Base-by-base conservation (phyloP, 106 monocot species). In the Phalaenopsis aphrodite region DNA sequence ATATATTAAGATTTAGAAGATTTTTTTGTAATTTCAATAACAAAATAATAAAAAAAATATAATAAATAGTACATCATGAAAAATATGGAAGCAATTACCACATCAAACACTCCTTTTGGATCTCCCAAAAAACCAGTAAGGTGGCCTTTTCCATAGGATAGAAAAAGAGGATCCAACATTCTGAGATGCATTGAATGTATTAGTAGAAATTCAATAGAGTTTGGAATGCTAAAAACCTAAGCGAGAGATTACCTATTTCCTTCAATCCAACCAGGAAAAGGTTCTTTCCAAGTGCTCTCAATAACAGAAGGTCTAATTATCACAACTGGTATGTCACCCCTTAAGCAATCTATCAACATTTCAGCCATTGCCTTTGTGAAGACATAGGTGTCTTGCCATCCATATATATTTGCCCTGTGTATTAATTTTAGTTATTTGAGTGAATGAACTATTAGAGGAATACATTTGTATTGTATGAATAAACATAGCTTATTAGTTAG, bases 341-440 rank as follows among this genome's bases (percentile, higher is more conserved):
- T 84, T 83, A 87, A 84, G 85, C 84, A 86, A 69, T 90, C 85
- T 61, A 96, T 80, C 38, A 90, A 78, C 96, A 96, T 96, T 69
- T 96, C 96, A 5, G 88, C 96, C 96, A 96, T 96, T 4, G 96
- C 93, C 83, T 94, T 96, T 77, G 96, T 96, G 77, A 96, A 94
- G 38, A 83, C 87, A 85, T 96, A 96, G 0, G 91, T 94, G 55
- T 96, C 88, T 88, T 94, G 96, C 94, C 96, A 96, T 39, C 96
- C 96, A 82, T 88, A 80, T 24, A 80, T 82, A 38, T 30, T 96
- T 81, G 96, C 93, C 82, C 93, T 94, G 69, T 69, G 2, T 19
- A 81, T 11, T 5, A 49, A 24, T 55, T 71, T 12, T 49, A 69
- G 30, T 71, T 36, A 18, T 52, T 18, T 43, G 3, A 74, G 8